phyloP scores from a whole-genome alignment of 176 grass and related monocot genomes.

The Aegilops longissima region DNA sequence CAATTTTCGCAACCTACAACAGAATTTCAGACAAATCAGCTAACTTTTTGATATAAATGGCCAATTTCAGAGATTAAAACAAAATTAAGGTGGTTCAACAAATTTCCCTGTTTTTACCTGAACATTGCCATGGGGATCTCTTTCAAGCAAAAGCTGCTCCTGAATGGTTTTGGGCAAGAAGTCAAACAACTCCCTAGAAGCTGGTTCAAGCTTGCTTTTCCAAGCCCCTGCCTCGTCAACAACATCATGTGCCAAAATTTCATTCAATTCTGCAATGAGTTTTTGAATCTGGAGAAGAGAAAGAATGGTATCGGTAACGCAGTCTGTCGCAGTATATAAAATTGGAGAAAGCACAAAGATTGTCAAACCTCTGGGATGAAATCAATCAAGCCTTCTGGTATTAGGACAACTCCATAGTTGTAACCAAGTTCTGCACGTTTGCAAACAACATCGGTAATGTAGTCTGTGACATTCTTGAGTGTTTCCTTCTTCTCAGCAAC shows the following conservation, averaged over 20 bases:
- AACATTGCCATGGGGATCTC: conserved; percentile 99
- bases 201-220: conserved; percentile 84
- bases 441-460: conserved; percentile 86
- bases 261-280: conserved; percentile 93
- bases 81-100: not conserved
- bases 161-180: conserved; percentile 87
- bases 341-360: not conserved
- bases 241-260: conserved; percentile 88
- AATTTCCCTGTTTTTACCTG: conserved; percentile 53
- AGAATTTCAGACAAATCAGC: not conserved
- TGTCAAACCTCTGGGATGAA: conserved; percentile 91
- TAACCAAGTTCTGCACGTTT: conserved; percentile 93
- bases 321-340: not conserved
- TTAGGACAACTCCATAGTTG: conserved; percentile 98
- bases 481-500: conserved; percentile 89
- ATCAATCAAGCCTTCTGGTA: conserved; percentile 96
- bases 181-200: conserved; percentile 70
- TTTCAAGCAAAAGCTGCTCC: conserved; percentile 95
- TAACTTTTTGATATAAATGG: not conserved
- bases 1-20: conserved; percentile 92
- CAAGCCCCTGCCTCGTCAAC: conserved; percentile 87
- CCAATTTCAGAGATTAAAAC: not conserved
- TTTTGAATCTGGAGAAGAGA: conserved; percentile 73
- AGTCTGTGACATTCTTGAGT: conserved; percentile 88
- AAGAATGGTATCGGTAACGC: conserved; percentile 20